These are phyloP conservation scores for Globisporangium iwayamae DNA, from an alignment of 352 stramenopile genomes.

Conservation along the genomic window DNA sequence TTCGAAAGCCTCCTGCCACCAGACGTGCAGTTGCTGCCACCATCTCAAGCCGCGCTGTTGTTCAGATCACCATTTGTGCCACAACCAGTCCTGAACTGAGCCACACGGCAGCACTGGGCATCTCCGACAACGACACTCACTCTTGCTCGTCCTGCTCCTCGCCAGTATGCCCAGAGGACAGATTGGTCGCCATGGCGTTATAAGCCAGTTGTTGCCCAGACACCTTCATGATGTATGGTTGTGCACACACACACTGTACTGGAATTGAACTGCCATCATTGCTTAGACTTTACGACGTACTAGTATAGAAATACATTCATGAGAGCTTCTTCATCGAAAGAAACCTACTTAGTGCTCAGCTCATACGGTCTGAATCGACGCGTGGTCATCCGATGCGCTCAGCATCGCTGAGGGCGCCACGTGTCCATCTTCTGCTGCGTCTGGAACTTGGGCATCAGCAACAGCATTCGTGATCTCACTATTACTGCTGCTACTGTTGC, in stretches of 20 bases:
- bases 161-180: too few species aligned
- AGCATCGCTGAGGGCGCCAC: background rate
- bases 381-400: background rate
- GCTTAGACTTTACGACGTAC: background rate
- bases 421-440: background rate
- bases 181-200: too few species aligned
- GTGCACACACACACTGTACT: too few species aligned
- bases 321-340: background rate
- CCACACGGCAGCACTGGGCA: background rate
- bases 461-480: background rate
- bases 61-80: background rate
- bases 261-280: too few species aligned
- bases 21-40: background rate
- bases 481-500: background rate
- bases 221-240: too few species aligned
- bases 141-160: too few species aligned
- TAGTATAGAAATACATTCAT: background rate
- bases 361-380: conserved; percentile 3
- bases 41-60: background rate
- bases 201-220: too few species aligned
- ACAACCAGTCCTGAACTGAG: background rate
- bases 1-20: background rate
- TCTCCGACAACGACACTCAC: too few species aligned
- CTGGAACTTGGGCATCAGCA: too few species aligned
- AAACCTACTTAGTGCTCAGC: background rate